These are phyloP conservation scores for Orbilia ellipsospora DNA, from an alignment of 2,329 filamentous ascomycete genomes.

Conservation along the genomic window DNA sequence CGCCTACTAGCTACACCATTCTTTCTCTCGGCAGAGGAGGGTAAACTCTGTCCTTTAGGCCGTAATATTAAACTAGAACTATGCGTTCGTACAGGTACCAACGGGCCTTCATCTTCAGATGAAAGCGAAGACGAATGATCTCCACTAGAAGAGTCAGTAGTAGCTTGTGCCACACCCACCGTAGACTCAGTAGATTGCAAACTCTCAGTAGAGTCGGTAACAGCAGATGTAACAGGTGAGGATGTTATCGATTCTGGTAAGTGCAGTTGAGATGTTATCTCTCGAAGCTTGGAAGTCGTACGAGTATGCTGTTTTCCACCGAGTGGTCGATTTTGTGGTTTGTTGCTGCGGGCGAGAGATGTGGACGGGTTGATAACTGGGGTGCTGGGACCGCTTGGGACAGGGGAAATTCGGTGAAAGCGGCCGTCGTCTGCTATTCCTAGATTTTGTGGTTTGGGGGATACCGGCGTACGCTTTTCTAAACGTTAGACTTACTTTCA, in stretches of 20 bases:
- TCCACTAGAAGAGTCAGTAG: conserved; percentile 19
- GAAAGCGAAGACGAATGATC: not conserved
- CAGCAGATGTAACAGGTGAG: not conserved
- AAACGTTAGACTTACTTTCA: conserved; percentile 10
- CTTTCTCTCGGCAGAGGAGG: conserved; percentile 6
- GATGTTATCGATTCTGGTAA: conserved; percentile 27
- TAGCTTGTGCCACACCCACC: conserved; percentile 12
- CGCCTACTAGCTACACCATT: not conserved
- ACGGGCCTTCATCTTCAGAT: conserved; percentile 24
- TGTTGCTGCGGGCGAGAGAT: conserved; percentile 28
- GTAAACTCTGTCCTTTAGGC: conserved; percentile 17
- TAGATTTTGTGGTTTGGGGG: conserved; percentile 43
- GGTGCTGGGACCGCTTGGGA: conserved; percentile 40
- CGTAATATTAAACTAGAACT: conserved; percentile 51
- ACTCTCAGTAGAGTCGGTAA: conserved; percentile 1
- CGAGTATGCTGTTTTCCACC: conserved; percentile 39
- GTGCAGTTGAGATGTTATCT: conserved; percentile 42
- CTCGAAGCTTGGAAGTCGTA: conserved; percentile 41
- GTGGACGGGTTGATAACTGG: conserved; percentile 37
- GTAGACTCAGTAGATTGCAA: conserved; percentile 10
- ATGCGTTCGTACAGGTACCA: conserved; percentile 30
- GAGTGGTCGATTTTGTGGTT: conserved; percentile 19
- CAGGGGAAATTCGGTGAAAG: conserved; percentile 50
- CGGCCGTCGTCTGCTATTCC: conserved; percentile 38
- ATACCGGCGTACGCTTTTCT: conserved; percentile 37